Conservation (phyloP, 106 monocot genomes). For the Dendrobium officinale region DNA sequence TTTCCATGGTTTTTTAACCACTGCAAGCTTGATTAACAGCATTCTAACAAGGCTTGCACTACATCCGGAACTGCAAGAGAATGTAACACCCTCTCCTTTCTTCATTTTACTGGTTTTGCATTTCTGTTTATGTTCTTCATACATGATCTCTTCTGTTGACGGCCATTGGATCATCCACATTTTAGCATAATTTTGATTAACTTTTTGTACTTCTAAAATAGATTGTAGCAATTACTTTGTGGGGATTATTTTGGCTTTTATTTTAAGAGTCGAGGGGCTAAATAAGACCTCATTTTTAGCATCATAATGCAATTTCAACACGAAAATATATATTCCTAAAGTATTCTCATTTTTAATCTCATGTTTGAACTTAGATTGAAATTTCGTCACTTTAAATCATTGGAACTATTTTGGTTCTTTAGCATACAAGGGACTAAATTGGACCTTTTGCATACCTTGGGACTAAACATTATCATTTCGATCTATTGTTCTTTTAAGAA, state of each 20-base stretch:
- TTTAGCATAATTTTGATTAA: neutral
- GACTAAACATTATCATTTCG: too few species aligned
- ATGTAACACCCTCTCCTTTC: conserved; percentile 30
- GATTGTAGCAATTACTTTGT: neutral
- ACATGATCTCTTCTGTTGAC: neutral
- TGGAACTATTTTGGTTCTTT: too few species aligned
- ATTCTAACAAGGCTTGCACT: conserved; percentile 43
- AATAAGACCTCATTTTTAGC: too few species aligned
- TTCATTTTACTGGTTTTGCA: neutral
- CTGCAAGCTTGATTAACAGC: conserved; percentile 38
- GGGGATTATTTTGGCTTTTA: neutral
- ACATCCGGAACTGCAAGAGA: conserved; percentile 40
- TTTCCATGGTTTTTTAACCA: conserved; percentile 56
- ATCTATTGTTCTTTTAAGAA: too few species aligned
- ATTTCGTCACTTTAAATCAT: too few species aligned
- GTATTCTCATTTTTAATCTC: too few species aligned
- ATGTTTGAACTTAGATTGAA: too few species aligned
- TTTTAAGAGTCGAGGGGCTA: too few species aligned
- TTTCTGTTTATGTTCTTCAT: neutral
- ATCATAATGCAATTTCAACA: too few species aligned
- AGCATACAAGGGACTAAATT: too few species aligned
- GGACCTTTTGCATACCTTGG: too few species aligned
- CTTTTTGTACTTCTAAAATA: neutral
- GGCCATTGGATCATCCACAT: neutral
- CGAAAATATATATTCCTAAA: too few species aligned